Conservation (phyloP, 345 rosid species). For the Schrenkiella parvula region DNA sequence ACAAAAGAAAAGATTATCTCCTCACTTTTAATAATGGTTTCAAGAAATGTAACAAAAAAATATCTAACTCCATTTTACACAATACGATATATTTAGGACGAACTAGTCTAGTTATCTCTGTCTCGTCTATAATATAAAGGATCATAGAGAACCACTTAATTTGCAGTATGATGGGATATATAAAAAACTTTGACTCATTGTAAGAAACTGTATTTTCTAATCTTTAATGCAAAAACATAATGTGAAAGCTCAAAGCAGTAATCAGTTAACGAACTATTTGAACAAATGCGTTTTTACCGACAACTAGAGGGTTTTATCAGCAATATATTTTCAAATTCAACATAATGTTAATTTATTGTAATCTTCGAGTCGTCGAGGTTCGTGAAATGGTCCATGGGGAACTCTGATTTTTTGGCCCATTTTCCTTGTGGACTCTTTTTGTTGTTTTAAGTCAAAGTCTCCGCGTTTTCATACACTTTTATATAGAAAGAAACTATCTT, state of each 20-base stretch:
- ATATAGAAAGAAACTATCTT: not conserved
- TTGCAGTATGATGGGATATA: not conserved
- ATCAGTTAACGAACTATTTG: not conserved
- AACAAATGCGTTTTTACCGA: not conserved
- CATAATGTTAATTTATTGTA: not conserved
- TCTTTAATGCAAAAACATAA: not conserved
- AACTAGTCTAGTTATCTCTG: not conserved
- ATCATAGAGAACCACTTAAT: not conserved
- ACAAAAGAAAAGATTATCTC: not conserved
- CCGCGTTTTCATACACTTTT: not conserved
- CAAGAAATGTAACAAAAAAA: too few species aligned
- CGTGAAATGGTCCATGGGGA: slow-evolving; percentile 15
- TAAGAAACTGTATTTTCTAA: not conserved
- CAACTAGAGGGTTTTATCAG: not conserved
- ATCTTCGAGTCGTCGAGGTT: slow-evolving; percentile 1
- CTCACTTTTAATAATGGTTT: not conserved
- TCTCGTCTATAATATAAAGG: not conserved
- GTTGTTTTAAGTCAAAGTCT: slow-evolving; percentile 23
- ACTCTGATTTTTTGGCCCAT: not conserved
- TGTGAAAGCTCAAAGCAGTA: not conserved
- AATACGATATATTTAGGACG: not conserved
- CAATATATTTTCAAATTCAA: not conserved
- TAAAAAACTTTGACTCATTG: not conserved
- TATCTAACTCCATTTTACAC: not conserved
- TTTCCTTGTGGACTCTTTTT: not conserved